Percentiles rank a stretch among this genome's conserved stretches.
Conservation (phyloP, 1,284 basidiomycete species). For the Ceratobasidium papillatum region DNA sequence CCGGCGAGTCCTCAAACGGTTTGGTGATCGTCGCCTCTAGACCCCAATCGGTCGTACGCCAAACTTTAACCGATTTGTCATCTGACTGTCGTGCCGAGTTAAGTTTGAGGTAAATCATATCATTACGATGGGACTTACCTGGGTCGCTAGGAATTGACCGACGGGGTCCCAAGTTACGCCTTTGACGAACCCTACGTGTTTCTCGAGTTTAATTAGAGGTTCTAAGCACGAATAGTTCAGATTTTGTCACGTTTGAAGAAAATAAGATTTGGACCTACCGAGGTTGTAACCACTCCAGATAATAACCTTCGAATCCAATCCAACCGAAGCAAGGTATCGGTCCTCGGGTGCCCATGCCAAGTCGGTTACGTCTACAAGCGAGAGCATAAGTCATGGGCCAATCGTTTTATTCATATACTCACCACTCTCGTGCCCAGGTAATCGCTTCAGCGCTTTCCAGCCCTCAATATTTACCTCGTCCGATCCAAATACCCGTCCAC, state of each 20-base stretch:
- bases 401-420: constrained; percentile 41
- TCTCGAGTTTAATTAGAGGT: constrained; percentile 81
- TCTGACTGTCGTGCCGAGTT: constrained; percentile 68
- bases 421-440: constrained; percentile 95
- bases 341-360: constrained; percentile 95
- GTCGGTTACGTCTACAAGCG: constrained; percentile 86
- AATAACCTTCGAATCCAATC: constrained; percentile 88
- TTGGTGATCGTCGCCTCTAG: constrained; percentile 85
- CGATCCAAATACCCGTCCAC: constrained; percentile 89
- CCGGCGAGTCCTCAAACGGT: constrained; percentile 93
- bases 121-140: constrained; percentile 50
- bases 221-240: constrained; percentile 58
- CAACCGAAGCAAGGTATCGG: constrained; percentile 92
- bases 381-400: not conserved
- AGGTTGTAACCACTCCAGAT: constrained; percentile 93
- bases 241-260: constrained; percentile 8
- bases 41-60: constrained; percentile 93
- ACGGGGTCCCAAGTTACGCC: constrained; percentile 99
- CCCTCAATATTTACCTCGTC: constrained; percentile 96
- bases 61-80: constrained; percentile 95
- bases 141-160: constrained; percentile 94
- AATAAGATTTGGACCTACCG: constrained; percentile 59
- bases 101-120: not conserved
- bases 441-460: constrained; percentile 91
- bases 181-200: constrained; percentile 97